Base-by-base conservation (phyloP, 208 protist species). In the Acanthamoeba culbertsoni region DNA sequence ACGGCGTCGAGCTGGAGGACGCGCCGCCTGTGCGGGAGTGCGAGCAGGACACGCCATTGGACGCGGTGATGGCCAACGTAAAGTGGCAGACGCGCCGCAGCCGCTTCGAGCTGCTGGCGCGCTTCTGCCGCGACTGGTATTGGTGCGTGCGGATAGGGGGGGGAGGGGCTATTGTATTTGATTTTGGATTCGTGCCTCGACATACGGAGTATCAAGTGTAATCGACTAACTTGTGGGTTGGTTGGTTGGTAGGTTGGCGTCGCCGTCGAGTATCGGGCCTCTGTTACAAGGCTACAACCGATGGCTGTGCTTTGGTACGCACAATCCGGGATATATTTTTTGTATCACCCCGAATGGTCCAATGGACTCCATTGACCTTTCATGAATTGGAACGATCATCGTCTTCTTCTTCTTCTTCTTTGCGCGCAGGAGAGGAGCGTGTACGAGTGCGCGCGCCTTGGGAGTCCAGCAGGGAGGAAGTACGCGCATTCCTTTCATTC, bases 61-160 rank as follows among this genome's bases (percentile, higher is more conserved):
- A 92, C 18, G 33, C 2, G 35, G 28, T 92, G 59, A 12, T 77
- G 37, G 42, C 53, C 63, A 42, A 59, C 20, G 86, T 55, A 43
- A 92, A 53, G 14, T 92, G 86, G 86, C 86, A 92, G 42, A 48
- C 26, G 8, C 55, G 86, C 42, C 86, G 86, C 1, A 77, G 59
- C 43, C 86, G 86, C 55, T 92, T 92, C 86, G 86, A 92, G 42
- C 86, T 92, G 40, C 77, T 31, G 40, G 63, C 86, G 1, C 53
- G 59, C 33, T 77, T 77, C 62, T 92, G 53, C n/a, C 55, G 33
- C 45, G 86, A 92, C 42, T 92, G 53, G 53, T 92, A 92, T 53
- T 92, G 86, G 86, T 59, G 45, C 48, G 53, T 91, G n/a, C n/a
- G n/a, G n/a, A n/a, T n/a, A n/a, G n/a, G n/a, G n/a, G n/a, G n/a